These are phyloP conservation scores for Orbilia javanica DNA, from an alignment of 2,329 filamentous ascomycete genomes.

Conservation along the genomic window DNA sequence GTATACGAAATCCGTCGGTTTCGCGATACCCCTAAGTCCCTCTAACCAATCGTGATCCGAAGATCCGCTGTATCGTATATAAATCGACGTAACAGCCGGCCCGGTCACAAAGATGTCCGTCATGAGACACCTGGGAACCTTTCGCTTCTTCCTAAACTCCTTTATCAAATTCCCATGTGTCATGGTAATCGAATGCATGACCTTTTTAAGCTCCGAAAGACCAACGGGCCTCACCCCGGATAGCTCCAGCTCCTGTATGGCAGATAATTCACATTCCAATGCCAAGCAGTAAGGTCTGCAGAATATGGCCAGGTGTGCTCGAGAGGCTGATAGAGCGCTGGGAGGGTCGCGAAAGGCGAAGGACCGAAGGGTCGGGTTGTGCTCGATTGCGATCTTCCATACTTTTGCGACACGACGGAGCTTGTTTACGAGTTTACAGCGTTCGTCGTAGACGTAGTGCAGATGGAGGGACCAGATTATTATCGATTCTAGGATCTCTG, in stretches of 20 bases:
- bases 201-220: not conserved
- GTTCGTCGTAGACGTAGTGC: conserved; percentile 4
- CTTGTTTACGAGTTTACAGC: conserved; percentile 3
- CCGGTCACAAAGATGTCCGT: not conserved
- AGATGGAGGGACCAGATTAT: conserved; percentile 2
- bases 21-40: not conserved
- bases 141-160: not conserved
- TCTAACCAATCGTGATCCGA: not conserved
- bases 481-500: not conserved
- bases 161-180: not conserved
- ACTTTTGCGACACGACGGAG: conserved; percentile 11
- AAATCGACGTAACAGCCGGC: not conserved
- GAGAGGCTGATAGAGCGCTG: not conserved
- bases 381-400: not conserved
- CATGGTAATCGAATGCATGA: not conserved
- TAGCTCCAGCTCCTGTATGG: not conserved
- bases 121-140: not conserved
- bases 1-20: not conserved
- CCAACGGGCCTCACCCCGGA: not conserved
- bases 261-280: not conserved
- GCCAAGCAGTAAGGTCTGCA: conserved; percentile 7
- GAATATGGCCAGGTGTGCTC: not conserved
- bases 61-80: not conserved
- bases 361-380: not conserved
- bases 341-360: conserved; percentile 18